These are phyloP conservation scores for Acorus gramineus DNA, from an alignment of 106 monocot genomes.

Conservation along the genomic window DNA sequence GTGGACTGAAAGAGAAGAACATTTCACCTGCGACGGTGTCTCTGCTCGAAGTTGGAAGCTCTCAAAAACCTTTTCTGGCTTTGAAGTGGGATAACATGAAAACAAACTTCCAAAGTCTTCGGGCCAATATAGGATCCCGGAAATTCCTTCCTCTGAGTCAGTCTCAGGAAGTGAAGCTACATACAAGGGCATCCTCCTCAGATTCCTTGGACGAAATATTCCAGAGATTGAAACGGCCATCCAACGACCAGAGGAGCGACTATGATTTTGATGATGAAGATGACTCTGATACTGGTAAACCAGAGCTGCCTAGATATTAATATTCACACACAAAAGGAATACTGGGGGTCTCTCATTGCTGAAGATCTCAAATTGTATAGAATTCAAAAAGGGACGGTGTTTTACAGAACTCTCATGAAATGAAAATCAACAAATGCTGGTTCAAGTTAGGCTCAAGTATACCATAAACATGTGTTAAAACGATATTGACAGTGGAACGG, in stretches of 20 bases:
- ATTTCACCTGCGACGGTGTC: constrained; percentile 52
- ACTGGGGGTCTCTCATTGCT: not conserved
- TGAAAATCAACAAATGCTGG: too few relatives aligned
- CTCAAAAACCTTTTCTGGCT: constrained; percentile 29
- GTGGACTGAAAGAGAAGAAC: constrained; percentile 22
- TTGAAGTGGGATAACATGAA: constrained; percentile 86
- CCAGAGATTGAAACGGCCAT: constrained; percentile 55
- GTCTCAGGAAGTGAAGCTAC: constrained; percentile 18
- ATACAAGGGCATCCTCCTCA: constrained; percentile 32
- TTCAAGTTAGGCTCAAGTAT: too few relatives aligned
- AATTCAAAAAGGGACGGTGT: too few relatives aligned
- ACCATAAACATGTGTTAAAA: too few relatives aligned
- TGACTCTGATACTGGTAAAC: not conserved
- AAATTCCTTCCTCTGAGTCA: constrained; percentile 68
- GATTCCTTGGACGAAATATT: constrained; percentile 94
- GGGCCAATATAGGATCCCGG: constrained; percentile 51
- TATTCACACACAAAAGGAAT: constrained; percentile 7
- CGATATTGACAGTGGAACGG: too few relatives aligned
- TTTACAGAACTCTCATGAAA: too few relatives aligned
- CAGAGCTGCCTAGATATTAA: not conserved
- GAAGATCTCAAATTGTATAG: not conserved
- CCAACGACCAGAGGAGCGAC: constrained; percentile 13
- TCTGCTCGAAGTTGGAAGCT: constrained; percentile 33
- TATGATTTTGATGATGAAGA: constrained; percentile 25
- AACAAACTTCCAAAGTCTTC: constrained; percentile 63